Conservation (phyloP, 768 basidiomycete species). For the Amanita phalloides region DNA sequence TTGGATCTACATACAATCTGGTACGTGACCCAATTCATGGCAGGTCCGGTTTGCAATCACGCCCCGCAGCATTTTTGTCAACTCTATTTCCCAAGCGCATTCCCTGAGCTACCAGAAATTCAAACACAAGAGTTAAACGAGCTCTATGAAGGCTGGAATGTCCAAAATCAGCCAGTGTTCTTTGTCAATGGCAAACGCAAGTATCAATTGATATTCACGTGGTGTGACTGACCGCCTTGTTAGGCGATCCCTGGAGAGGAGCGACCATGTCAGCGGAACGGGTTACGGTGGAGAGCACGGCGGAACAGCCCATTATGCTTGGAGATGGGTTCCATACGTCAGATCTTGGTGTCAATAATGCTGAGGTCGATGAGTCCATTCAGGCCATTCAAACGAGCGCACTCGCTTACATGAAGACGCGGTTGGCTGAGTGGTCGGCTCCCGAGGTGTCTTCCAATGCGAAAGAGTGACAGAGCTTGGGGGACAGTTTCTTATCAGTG, state of each 20-base stretch:
- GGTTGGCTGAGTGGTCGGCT: slow-evolving; percentile 38
- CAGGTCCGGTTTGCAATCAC: background rate
- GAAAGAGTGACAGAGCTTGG: too few species aligned
- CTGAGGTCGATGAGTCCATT: slow-evolving; percentile 37
- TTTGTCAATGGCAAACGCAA: slow-evolving; percentile 60
- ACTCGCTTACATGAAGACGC: slow-evolving; percentile 40
- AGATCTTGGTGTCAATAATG: slow-evolving; percentile 36
- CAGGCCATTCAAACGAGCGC: slow-evolving; percentile 41
- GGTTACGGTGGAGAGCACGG: slow-evolving; percentile 32
- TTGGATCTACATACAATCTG: slow-evolving; percentile 45
- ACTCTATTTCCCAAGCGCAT: slow-evolving; percentile 53
- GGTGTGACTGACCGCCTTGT: background rate
- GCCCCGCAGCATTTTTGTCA: slow-evolving; percentile 49
- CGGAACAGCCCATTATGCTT: slow-evolving; percentile 43
- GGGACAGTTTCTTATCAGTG: too few species aligned
- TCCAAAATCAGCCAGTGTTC: slow-evolving; percentile 46
- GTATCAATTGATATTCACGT: slow-evolving; percentile 14
- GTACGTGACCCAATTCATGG: slow-evolving; percentile 18
- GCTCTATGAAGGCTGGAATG: slow-evolving; percentile 53
- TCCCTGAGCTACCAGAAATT: slow-evolving; percentile 34
- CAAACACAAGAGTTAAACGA: slow-evolving; percentile 31
- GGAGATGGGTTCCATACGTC: slow-evolving; percentile 62
- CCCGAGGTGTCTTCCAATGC: background rate
- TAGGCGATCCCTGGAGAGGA: slow-evolving; percentile 71
- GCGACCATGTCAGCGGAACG: slow-evolving; percentile 54